A percentile compares a stretch with the other conserved stretches of the same genome.
These are phyloP conservation scores for Chrysoporthe puriensis DNA, from an alignment of 2,329 filamentous ascomycete genomes.

Conservation along the genomic window DNA sequence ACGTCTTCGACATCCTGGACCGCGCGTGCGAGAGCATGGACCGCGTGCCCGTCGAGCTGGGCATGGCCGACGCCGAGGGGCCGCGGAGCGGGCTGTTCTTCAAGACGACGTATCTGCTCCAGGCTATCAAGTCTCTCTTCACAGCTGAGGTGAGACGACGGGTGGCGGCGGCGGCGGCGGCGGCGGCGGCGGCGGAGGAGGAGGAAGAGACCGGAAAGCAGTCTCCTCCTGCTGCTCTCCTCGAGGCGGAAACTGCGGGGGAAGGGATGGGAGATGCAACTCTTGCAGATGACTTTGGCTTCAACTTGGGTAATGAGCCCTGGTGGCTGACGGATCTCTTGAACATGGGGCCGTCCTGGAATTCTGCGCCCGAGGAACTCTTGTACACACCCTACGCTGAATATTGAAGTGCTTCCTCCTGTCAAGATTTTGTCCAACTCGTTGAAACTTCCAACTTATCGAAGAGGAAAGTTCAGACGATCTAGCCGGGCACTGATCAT, in stretches of 20 bases:
- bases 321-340: slow-evolving; percentile 15
- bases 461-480: no score
- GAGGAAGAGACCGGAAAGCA: neutral
- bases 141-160: slow-evolving; percentile 27
- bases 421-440: no score
- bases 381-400: slow-evolving; percentile 9
- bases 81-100: slow-evolving; percentile 32
- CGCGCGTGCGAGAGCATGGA: slow-evolving; percentile 25
- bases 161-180: neutral
- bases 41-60: slow-evolving; percentile 23
- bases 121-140: slow-evolving; percentile 32
- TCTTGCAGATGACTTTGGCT: neutral
- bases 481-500: no score
- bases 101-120: slow-evolving; percentile 31
- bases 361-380: neutral
- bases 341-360: slow-evolving; percentile 11
- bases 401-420: neutral
- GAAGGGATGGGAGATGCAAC: no score
- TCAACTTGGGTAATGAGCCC: slow-evolving; percentile 8
- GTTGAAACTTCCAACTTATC: no score
- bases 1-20: slow-evolving; percentile 33
- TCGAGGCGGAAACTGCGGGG: neutral
- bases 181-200: no score
- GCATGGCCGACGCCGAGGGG: slow-evolving; percentile 31
- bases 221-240: neutral